Evolutionary conservation across 75 land plant species (phyloP).

Genomic region (Chamaecyparis obtusa): DNA sequence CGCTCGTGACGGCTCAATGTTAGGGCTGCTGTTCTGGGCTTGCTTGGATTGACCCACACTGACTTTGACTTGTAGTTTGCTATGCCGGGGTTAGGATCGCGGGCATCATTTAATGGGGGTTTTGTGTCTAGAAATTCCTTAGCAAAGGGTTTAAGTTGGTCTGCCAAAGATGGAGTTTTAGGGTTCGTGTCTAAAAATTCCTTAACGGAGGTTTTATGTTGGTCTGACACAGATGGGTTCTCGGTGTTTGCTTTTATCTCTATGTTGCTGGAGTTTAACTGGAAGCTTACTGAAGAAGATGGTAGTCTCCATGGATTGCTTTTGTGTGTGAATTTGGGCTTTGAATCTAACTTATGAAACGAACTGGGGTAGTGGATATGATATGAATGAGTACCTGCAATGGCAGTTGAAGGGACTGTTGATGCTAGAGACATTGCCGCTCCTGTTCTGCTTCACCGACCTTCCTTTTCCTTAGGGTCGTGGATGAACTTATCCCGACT

Average conservation of each 20-base stretch:
- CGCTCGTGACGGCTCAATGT: slow-evolving; percentile 41
- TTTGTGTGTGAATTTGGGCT: not conserved
- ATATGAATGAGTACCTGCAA: slow-evolving; percentile 13
- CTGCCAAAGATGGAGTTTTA: slow-evolving; percentile 24
- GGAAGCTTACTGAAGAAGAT: not conserved
- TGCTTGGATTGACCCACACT: slow-evolving; percentile 67
- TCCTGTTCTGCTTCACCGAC: not conserved
- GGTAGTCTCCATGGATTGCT: not conserved
- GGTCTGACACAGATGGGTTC: slow-evolving; percentile 32
- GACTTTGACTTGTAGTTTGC: slow-evolving; percentile 35
- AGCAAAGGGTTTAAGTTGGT: slow-evolving; percentile 54
- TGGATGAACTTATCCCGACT: not conserved
- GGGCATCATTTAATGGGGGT: not conserved
- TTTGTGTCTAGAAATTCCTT: slow-evolving; percentile 25
- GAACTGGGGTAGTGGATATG: not conserved
- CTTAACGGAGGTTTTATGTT: slow-evolving; percentile 40
- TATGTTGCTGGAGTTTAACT: not conserved
- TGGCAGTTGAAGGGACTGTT: slow-evolving; percentile 14
- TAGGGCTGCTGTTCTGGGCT: slow-evolving; percentile 38
- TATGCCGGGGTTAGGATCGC: slow-evolving; percentile 14
- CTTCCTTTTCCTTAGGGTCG: not conserved
- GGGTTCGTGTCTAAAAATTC: slow-evolving; percentile 23
- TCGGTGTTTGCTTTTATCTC: not conserved
- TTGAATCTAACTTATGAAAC: not conserved
- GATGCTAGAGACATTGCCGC: not conserved